Conservation (phyloP, 306 rosid genomes). For the Myrica gale region DNA sequence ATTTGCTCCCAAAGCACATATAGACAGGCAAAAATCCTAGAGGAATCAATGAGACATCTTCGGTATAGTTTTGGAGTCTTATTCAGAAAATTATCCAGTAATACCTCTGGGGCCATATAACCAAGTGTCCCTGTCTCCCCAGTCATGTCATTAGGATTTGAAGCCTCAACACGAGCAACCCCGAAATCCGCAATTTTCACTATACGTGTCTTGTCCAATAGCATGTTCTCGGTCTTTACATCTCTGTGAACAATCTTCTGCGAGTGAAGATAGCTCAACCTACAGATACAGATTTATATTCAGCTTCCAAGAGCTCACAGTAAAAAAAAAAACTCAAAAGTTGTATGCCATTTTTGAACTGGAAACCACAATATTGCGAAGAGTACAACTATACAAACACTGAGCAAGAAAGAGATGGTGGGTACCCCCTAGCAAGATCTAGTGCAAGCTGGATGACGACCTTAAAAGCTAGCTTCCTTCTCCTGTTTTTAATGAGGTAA, state of each 20-base stretch:
- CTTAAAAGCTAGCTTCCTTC: conserved; percentile 88
- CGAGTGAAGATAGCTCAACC: conserved; percentile 92
- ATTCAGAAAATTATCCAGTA: neutral
- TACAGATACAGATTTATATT: conserved; percentile 36
- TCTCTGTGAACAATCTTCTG: conserved; percentile 97
- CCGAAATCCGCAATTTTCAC: conserved; percentile 98
- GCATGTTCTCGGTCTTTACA: conserved; percentile 97
- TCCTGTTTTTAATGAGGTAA: conserved; percentile 84
- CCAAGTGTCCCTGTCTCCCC: conserved; percentile 99
- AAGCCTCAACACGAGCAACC: conserved; percentile 97
- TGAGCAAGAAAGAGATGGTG: neutral
- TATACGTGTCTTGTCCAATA: conserved; percentile 77
- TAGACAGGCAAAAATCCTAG: neutral
- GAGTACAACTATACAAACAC: conserved; percentile 5
- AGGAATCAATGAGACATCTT: neutral
- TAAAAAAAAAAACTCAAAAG: conserved; percentile 10
- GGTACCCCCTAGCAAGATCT: conserved; percentile 97
- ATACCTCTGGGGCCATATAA: conserved; percentile 99
- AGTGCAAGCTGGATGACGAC: conserved; percentile 88
- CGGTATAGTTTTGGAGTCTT: neutral
- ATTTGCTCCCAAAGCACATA: neutral
- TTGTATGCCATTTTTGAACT: conserved; percentile 12
- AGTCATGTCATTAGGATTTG: conserved; percentile 99
- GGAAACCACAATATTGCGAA: conserved; percentile 23
- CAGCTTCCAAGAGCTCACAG: conserved; percentile 14